Evolutionary conservation across 2,329 filamentous ascomycete species (phyloP).

Genomic region (Sclerotinia nivalis): DNA sequence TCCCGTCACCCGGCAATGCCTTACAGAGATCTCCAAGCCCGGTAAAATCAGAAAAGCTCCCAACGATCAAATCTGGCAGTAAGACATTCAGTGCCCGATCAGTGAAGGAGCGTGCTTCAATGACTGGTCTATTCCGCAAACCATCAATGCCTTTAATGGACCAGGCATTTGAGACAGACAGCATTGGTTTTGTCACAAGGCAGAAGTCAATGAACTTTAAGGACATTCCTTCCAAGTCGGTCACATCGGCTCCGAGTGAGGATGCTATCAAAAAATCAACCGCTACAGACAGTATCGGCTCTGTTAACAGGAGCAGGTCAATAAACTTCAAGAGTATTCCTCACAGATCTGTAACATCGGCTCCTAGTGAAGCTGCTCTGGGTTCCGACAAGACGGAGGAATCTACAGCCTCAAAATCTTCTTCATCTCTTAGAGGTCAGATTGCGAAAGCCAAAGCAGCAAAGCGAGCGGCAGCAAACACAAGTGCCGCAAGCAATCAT

Average conservation of each 20-base stretch:
- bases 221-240: constrained; percentile 32
- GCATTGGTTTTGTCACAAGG: constrained; percentile 33
- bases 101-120: constrained; percentile 53
- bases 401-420: constrained; percentile 64
- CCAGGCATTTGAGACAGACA: constrained; percentile 33
- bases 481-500: constrained; percentile 30
- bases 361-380: constrained; percentile 28
- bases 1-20: constrained; percentile 42
- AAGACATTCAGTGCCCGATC: constrained; percentile 51
- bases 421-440: constrained; percentile 78
- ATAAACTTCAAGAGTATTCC: constrained; percentile 36
- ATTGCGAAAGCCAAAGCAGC: constrained; percentile 92
- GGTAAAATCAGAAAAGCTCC: constrained; percentile 34
- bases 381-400: constrained; percentile 41
- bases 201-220: constrained; percentile 36
- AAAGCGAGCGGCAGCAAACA: constrained; percentile 54
- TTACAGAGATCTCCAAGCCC: constrained; percentile 42
- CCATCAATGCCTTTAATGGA: constrained; percentile 50
- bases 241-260: constrained; percentile 34
- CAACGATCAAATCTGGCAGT: constrained; percentile 44
- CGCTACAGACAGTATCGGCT: constrained; percentile 33
- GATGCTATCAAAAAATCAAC: constrained; percentile 40
- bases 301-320: constrained; percentile 33
- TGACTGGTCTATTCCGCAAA: constrained; percentile 57
- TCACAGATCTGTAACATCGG: constrained; percentile 29